phyloP scores from a whole-genome alignment of 2,329 filamentous ascomycete species.

The Diaporthe batatas region DNA sequence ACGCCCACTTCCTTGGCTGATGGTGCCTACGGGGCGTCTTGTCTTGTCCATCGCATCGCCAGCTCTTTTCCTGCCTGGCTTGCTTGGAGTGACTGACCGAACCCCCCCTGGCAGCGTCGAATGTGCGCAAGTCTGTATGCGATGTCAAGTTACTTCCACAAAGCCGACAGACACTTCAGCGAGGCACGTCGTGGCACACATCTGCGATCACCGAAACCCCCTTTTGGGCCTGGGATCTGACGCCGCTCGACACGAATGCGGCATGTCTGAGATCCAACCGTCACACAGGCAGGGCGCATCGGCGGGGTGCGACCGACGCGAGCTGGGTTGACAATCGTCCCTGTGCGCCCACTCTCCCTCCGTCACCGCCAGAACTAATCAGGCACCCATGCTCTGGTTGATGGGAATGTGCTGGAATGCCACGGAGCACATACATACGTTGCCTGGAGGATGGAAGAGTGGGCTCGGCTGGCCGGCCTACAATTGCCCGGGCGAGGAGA shows the following conservation, averaged over 20 bases:
- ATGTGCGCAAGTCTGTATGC: not conserved
- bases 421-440: not conserved
- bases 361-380: constrained; percentile 19
- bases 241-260: constrained; percentile 23
- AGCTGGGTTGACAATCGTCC: not conserved
- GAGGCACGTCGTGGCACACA: not conserved
- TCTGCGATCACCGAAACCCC: not conserved
- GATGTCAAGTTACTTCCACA: not conserved
- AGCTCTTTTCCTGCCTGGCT: not conserved
- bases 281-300: constrained; percentile 22
- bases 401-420: no score
- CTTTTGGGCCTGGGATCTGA: constrained; percentile 29
- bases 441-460: not conserved
- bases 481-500: not conserved
- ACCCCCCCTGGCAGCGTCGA: not conserved
- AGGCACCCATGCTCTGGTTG: not conserved
- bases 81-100: not conserved
- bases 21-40: not conserved
- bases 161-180: not conserved
- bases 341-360: not conserved
- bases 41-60: not conserved
- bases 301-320: constrained; percentile 1
- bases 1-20: constrained; percentile 5
- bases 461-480: not conserved
- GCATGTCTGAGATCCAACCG: constrained; percentile 40